Base-by-base conservation (phyloP, 768 basidiomycete species). In the Podaxis mareebaensis region DNA sequence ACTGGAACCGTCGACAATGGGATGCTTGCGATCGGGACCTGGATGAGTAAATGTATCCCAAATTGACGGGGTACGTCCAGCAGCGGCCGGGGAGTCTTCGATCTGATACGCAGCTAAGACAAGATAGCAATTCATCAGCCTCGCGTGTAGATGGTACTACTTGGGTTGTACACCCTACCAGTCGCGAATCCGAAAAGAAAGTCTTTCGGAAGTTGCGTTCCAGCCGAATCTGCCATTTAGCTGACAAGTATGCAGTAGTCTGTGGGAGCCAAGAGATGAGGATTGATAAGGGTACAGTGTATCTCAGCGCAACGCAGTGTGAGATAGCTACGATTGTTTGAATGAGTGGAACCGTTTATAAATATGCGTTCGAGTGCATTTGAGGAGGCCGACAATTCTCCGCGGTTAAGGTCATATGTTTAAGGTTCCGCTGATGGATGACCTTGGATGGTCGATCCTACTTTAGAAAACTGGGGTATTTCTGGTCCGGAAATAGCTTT, bases 31-130 rank as follows among this genome's bases (percentile, higher is more conserved):
- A 1, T 60, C 49, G 10, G 68, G 58, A 22, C 58, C 82, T 28
- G 73, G 72, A 59, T 84, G 80, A 28, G 85, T 82, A 72, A 90
- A 91, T 59, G 83, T 86, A 70, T 92, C 90, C 90, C 90, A 92
- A 66, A 91, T 84, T 24, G 86, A 86, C 60, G 83, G 84, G 0
- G 85, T 84, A 54, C 87, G 84, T n/a, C 82, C 82, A 53, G 77
- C 83, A 10, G 74, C 77, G 51, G 78, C 70, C 20, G 83, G 78
- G 0, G 88, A 86, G 6, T 89, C 90, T 75, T 92, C 91, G 51
- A 89, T 88, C 75, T 92, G 90, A 70, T 89, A 91, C 63, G 83
- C 79, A 17, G 88, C 91, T 79, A 73, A 44, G n/a, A 8, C n/a
- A 26, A 15, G 22, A 11, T 24, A 13, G 8, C 12, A 51, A 51